Evolutionary conservation across 345 rosid genomes (phyloP).

Genomic region (Hibiscus tridactylites): DNA sequence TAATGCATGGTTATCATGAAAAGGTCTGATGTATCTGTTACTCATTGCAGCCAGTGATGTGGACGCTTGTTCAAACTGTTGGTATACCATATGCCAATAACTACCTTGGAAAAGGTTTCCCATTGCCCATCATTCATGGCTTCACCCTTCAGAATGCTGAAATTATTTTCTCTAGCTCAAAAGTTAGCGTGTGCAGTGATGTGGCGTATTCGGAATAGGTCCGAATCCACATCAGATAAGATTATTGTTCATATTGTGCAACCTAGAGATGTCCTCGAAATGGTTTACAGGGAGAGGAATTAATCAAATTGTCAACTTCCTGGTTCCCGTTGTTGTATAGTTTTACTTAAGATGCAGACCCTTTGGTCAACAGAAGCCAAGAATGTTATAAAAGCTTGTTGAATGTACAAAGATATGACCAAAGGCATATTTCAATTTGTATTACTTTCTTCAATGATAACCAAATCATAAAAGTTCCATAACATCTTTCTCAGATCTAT

Average conservation of each 20-base stretch:
- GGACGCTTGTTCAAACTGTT: constrained; percentile 81
- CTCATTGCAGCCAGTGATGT: constrained; percentile 69
- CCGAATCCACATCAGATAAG: not conserved
- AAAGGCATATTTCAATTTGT: not conserved
- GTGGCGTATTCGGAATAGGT: constrained; percentile 39
- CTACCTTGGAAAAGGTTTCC: constrained; percentile 70
- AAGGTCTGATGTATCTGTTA: not conserved
- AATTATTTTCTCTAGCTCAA: constrained; percentile 42
- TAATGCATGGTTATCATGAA: not conserved
- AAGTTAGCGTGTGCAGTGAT: constrained; percentile 59
- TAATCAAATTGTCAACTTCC: not conserved
- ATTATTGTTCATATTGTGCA: not conserved
- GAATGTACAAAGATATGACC: not conserved
- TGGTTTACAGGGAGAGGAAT: not conserved
- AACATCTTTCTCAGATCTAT: not conserved
- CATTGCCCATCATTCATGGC: constrained; percentile 81
- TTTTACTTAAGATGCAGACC: not conserved
- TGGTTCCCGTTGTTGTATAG: not conserved
- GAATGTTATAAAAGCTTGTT: not conserved
- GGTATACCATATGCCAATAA: constrained; percentile 69
- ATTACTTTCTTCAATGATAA: not conserved
- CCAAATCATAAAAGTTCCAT: not conserved
- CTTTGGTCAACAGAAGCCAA: not conserved
- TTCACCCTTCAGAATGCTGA: constrained; percentile 68
- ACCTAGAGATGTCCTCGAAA: not conserved